Conservation (phyloP, 2,329 filamentous ascomycete genomes). For the Colletotrichum tropicicola region DNA sequence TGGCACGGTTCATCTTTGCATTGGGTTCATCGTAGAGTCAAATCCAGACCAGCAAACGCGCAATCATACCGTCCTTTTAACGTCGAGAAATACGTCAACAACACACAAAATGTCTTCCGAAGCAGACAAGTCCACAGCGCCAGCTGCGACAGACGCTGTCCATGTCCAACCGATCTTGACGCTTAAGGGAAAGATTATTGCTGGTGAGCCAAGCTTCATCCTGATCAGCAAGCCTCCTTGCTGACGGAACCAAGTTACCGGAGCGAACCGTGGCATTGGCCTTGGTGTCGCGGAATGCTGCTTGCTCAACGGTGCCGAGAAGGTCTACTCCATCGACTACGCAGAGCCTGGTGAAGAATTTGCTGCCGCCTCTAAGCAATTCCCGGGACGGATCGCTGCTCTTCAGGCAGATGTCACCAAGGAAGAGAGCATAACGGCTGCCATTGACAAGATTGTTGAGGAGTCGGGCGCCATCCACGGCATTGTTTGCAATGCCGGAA, state of each 20-base stretch:
- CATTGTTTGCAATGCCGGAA: conserved; percentile 60
- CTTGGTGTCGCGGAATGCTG: conserved; percentile 58
- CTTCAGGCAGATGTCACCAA: conserved; percentile 56
- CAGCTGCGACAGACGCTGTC: not conserved
- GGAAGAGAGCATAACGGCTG: conserved; percentile 51
- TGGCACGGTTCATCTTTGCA: too few relatives aligned
- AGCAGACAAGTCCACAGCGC: not conserved
- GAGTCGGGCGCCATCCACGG: conserved; percentile 55
- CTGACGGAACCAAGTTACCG: conserved; percentile 42
- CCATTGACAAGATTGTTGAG: conserved; percentile 52
- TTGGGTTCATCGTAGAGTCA: too few relatives aligned
- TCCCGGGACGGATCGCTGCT: conserved; percentile 48
- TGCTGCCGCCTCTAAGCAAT: conserved; percentile 33
- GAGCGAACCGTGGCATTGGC: conserved; percentile 54
- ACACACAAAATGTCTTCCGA: not conserved
- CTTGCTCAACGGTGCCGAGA: conserved; percentile 51
- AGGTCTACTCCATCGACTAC: conserved; percentile 46
- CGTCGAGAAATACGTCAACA: too few relatives aligned
- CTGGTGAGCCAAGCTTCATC: conserved; percentile 38
- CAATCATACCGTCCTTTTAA: too few relatives aligned
- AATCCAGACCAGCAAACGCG: too few relatives aligned
- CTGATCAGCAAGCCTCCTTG: not conserved
- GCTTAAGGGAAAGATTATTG: conserved; percentile 47
- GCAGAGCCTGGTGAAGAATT: conserved; percentile 37
- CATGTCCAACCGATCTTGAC: conserved; percentile 33